These are phyloP conservation scores for Neurospora sp. DNA, from an alignment of 2,329 filamentous ascomycete species.

Conservation along the genomic window DNA sequence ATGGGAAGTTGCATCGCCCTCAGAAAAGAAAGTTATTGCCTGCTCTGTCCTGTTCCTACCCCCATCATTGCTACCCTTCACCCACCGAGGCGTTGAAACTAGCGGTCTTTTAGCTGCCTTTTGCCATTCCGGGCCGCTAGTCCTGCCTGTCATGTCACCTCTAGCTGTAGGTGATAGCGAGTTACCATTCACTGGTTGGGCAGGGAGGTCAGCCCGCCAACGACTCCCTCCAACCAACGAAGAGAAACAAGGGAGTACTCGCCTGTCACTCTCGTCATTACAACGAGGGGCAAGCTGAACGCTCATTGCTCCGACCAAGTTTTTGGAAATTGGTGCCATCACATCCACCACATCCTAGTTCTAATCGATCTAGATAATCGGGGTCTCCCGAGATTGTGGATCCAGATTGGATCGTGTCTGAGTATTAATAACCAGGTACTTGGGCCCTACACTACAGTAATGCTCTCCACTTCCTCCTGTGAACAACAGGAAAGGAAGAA, in stretches of 20 bases:
- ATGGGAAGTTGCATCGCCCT: background rate
- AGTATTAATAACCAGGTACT: constrained; percentile 10
- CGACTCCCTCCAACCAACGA: background rate
- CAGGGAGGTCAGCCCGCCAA: background rate
- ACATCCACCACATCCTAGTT: background rate
- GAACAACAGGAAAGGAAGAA: background rate
- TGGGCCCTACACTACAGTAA: constrained; percentile 7
- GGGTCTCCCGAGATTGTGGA: constrained; percentile 13
- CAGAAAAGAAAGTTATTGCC: background rate
- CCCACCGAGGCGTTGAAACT: background rate
- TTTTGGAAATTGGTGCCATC: constrained; percentile 6
- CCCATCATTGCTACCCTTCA: background rate
- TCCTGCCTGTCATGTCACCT: background rate
- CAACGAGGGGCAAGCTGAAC: background rate
- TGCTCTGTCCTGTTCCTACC: background rate
- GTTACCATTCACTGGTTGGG: background rate
- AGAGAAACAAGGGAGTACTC: background rate
- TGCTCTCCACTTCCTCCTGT: background rate
- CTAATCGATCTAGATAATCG: constrained; percentile 7
- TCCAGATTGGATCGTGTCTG: constrained; percentile 7
- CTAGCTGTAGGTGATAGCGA: background rate
- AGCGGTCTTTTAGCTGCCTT: background rate
- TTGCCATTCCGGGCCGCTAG: background rate
- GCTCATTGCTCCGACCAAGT: constrained; percentile 13
- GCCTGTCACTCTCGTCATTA: background rate